Percentiles rank a stretch among this genome's conserved stretches.
These are phyloP conservation scores for Mrakia blollopis DNA, from an alignment of 768 basidiomycete species.

Conservation along the genomic window DNA sequence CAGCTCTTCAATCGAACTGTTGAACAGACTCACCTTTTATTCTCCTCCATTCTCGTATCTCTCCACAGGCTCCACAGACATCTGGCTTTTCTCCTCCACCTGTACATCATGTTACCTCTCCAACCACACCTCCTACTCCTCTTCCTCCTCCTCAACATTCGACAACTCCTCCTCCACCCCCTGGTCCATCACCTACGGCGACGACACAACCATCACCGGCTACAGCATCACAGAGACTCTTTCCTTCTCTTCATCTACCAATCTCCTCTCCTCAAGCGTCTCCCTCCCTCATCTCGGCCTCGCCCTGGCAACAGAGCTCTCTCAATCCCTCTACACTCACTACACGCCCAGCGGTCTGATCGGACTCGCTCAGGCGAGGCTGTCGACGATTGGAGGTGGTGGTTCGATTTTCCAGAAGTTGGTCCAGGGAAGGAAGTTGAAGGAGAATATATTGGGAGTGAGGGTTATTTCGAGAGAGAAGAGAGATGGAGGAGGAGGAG, in stretches of 20 bases:
- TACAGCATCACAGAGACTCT: background rate
- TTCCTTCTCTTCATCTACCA: background rate
- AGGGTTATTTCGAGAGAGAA: background rate
- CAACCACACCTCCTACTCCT: conserved; percentile 7
- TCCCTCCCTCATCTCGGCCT: background rate
- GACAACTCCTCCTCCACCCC: background rate
- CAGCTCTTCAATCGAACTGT: too few species aligned
- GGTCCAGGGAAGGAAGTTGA: background rate
- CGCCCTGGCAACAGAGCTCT: conserved; percentile 12
- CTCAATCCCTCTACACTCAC: conserved; percentile 8
- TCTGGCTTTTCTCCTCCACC: conserved; percentile 12
- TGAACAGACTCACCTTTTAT: too few species aligned
- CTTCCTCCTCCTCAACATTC: background rate
- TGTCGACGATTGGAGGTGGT: background rate
- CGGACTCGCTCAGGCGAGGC: conserved; percentile 6
- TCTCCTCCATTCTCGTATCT: background rate
- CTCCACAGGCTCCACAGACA: conserved; percentile 11
- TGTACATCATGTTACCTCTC: conserved; percentile 12
- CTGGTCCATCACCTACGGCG: conserved; percentile 21
- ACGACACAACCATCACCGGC: background rate
- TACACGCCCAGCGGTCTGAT: conserved; percentile 6
- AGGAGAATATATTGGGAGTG: background rate
- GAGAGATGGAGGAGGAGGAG: background rate
- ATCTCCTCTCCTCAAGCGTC: background rate
- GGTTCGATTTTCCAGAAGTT: background rate